Evolutionary conservation across 2,329 filamentous ascomycete genomes (phyloP).

Genomic region (Epichloe amarillans): DNA sequence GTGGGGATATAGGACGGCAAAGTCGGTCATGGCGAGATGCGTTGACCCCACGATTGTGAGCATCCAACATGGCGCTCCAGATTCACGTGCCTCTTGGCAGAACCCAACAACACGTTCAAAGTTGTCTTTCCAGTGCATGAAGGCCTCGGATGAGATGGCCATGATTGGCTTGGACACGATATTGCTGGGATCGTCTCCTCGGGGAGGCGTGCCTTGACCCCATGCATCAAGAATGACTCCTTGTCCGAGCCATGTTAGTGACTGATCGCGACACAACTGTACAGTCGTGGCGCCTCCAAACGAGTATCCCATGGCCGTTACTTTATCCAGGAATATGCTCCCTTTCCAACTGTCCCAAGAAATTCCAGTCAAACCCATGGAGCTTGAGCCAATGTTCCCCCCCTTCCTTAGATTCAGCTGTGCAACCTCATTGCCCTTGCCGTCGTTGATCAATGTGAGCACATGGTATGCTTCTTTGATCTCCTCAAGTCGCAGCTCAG

Average conservation of each 20-base stretch:
- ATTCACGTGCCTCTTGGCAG: slow-evolving; percentile 39
- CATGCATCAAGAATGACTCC: slow-evolving; percentile 55
- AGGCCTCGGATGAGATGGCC: slow-evolving; percentile 53
- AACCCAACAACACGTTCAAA: slow-evolving; percentile 43
- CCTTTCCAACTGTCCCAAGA: slow-evolving; percentile 43
- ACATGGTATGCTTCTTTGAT: slow-evolving; percentile 49
- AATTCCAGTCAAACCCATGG: slow-evolving; percentile 40
- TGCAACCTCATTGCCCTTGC: slow-evolving; percentile 36
- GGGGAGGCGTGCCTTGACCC: slow-evolving; percentile 36
- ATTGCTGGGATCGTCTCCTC: slow-evolving; percentile 28
- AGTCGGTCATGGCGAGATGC: slow-evolving; percentile 54
- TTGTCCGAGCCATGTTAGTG: slow-evolving; percentile 44
- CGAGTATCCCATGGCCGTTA: slow-evolving; percentile 52
- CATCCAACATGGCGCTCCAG: slow-evolving; percentile 34
- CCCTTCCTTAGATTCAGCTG: slow-evolving; percentile 38
- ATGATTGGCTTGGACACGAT: slow-evolving; percentile 41
- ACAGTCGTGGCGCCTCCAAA: slow-evolving; percentile 53
- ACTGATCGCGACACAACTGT: slow-evolving; percentile 41
- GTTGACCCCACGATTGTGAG: slow-evolving; percentile 44
- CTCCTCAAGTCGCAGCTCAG: slow-evolving; percentile 49
- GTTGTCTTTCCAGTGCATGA: slow-evolving; percentile 57
- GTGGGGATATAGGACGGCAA: slow-evolving; percentile 48
- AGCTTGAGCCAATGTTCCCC: slow-evolving; percentile 46
- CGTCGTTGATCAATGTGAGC: slow-evolving; percentile 40
- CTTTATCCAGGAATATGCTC: slow-evolving; percentile 39